Evolutionary conservation across 2,329 filamentous ascomycete species (phyloP).

Genomic region (Thyridium curvatum): DNA sequence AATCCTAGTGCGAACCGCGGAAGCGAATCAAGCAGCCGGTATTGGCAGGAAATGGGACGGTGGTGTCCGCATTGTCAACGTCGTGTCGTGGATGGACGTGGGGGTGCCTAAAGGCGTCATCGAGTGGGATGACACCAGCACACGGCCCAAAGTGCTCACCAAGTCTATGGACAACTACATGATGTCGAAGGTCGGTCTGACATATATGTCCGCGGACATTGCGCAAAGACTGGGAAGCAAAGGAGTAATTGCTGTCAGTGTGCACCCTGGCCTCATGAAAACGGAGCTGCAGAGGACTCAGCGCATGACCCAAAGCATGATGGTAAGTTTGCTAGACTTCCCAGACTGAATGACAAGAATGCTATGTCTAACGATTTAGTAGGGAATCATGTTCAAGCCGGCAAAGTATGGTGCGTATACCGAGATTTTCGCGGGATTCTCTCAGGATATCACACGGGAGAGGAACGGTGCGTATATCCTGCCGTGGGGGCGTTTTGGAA

Average conservation of each 20-base stretch:
- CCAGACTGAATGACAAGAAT: no score
- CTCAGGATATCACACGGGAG: conserved; percentile 32
- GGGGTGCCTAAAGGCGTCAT: conserved; percentile 6
- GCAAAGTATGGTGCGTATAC: conserved; percentile 37
- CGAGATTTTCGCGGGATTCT: conserved; percentile 38
- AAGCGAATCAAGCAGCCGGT: neutral
- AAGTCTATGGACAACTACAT: conserved; percentile 3
- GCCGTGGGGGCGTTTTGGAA: no score
- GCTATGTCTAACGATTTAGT: neutral
- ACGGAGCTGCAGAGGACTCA: conserved; percentile 26
- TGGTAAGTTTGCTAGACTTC: conserved; percentile 7
- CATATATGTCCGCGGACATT: conserved; percentile 1
- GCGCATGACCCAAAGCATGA: conserved; percentile 6
- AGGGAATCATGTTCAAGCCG: conserved; percentile 16
- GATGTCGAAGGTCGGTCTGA: conserved; percentile 2
- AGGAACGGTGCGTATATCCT: conserved; percentile 3
- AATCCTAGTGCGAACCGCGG: conserved; percentile 9
- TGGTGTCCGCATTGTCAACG: conserved; percentile 14
- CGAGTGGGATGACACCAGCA: conserved; percentile 7
- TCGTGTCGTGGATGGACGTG: conserved; percentile 9
- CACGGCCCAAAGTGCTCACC: conserved; percentile 4
- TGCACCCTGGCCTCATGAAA: conserved; percentile 33
- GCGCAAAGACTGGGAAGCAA: conserved; percentile 9
- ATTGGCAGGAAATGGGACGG: neutral
- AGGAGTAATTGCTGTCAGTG: conserved; percentile 8